Evolutionary conservation across 495 filamentous ascomycete species (phyloP).

Genomic region (Achaetomiella virescens): DNA sequence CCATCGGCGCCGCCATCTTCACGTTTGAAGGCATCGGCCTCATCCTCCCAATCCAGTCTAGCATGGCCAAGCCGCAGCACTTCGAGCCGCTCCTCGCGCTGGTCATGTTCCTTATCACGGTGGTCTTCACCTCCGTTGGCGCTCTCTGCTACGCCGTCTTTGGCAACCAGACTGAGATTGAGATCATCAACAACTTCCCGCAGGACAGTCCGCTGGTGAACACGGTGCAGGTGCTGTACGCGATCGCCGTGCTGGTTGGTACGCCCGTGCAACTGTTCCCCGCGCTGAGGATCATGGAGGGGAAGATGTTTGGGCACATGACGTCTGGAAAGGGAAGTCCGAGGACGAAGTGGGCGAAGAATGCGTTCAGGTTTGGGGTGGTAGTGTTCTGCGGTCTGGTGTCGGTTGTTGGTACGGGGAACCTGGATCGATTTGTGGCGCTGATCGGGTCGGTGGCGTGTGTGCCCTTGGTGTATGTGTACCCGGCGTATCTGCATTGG

Average conservation of each 20-base stretch:
- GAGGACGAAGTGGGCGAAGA: constrained; percentile 62
- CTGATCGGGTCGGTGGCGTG: constrained; percentile 59
- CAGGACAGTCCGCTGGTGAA: constrained; percentile 58
- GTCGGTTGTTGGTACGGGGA: constrained; percentile 48
- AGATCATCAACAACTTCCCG: constrained; percentile 61
- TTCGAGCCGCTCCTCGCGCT: constrained; percentile 52
- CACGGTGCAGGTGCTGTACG: constrained; percentile 60
- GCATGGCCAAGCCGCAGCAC: constrained; percentile 53
- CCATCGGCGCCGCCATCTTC: constrained; percentile 58
- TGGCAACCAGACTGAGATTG: constrained; percentile 50
- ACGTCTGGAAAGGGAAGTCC: constrained; percentile 49
- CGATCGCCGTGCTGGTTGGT: constrained; percentile 55
- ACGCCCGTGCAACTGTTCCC: constrained; percentile 62
- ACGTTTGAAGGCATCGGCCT: constrained; percentile 64
- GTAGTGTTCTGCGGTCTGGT: constrained; percentile 47
- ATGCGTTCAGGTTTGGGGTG: constrained; percentile 46
- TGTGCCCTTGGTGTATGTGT: constrained; percentile 91
- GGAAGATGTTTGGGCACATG: constrained; percentile 44
- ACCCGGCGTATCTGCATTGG: constrained; percentile 64
- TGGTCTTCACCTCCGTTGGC: constrained; percentile 58
- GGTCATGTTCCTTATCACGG: constrained; percentile 58
- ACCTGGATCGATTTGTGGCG: constrained; percentile 60
- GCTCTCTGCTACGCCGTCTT: constrained; percentile 61
- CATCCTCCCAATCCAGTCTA: constrained; percentile 58
- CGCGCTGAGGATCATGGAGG: constrained; percentile 55